Evolutionary conservation across 805 yeast species (phyloP).

Genomic region (Teunomyces gatunensis): DNA sequence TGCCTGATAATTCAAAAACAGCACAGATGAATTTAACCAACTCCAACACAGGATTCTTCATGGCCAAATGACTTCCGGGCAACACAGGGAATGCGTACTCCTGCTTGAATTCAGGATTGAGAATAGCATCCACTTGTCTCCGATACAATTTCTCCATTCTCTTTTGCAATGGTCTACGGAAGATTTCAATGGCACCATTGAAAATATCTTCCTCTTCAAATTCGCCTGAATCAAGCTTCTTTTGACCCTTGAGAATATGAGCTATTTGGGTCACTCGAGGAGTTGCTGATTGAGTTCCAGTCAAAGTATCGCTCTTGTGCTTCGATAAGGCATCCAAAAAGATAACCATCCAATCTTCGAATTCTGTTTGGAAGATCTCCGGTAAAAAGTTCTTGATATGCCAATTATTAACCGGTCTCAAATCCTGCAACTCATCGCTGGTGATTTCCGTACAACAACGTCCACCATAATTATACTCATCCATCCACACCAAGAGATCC

Average conservation of each 20-base stretch:
- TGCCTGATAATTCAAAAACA: slow-evolving; percentile 62
- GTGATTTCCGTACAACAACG: slow-evolving; percentile 47
- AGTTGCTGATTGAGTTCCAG: slow-evolving; percentile 41
- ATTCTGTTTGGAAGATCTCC: slow-evolving; percentile 69
- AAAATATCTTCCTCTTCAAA: slow-evolving; percentile 33
- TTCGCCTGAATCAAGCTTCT: slow-evolving; percentile 31
- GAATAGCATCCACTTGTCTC: slow-evolving; percentile 69
- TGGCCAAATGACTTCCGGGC: slow-evolving; percentile 65
- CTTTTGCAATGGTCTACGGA: slow-evolving; percentile 62
- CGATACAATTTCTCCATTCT: slow-evolving; percentile 64
- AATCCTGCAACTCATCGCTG: slow-evolving; percentile 41
- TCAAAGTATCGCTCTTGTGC: slow-evolving; percentile 43
- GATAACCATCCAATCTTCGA: slow-evolving; percentile 81
- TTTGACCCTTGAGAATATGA: slow-evolving; percentile 47
- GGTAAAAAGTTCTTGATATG: slow-evolving; percentile 77
- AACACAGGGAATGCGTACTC: slow-evolving; percentile 73
- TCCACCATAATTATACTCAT: slow-evolving; percentile 84
- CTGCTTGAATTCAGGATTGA: slow-evolving; percentile 58
- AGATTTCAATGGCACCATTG: slow-evolving; percentile 50
- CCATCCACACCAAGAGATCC: slow-evolving; percentile 97
- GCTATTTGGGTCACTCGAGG: slow-evolving; percentile 71
- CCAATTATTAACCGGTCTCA: slow-evolving; percentile 66
- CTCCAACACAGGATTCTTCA: slow-evolving; percentile 74
- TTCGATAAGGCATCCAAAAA: slow-evolving; percentile 69
- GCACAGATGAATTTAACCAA: slow-evolving; percentile 74